These are phyloP conservation scores for Heterobasidion parviporum DNA, from an alignment of 1,284 basidiomycete species.

Conservation along the genomic window DNA sequence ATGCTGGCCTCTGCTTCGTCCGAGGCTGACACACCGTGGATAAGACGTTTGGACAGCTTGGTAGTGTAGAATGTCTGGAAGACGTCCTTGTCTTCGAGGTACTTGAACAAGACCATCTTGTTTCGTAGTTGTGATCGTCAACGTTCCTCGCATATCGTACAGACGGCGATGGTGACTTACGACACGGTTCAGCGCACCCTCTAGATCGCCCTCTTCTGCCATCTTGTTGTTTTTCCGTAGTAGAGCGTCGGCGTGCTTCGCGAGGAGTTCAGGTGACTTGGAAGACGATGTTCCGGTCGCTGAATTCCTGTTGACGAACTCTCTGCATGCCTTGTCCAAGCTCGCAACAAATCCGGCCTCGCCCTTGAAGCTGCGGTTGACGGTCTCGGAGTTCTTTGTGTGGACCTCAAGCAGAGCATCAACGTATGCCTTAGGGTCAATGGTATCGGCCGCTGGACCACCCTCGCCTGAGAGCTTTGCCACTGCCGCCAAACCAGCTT, in stretches of 20 bases:
- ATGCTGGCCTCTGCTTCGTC: constrained; percentile 97
- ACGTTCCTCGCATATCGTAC: neutral
- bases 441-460: constrained; percentile 51
- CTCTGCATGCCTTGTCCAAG: constrained; percentile 93
- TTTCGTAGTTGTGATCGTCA: constrained; percentile 1
- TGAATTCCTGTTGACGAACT: constrained; percentile 93
- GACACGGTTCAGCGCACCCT: constrained; percentile 85
- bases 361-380: constrained; percentile 84
- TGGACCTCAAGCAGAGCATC: constrained; percentile 91
- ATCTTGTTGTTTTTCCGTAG: constrained; percentile 95
- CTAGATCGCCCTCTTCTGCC: constrained; percentile 86
- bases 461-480: constrained; percentile 74
- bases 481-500: constrained; percentile 78
- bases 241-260: constrained; percentile 89
- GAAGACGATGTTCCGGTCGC: constrained; percentile 78
- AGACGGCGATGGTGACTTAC: constrained; percentile 38
- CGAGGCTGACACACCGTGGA: constrained; percentile 88
- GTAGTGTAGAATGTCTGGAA: constrained; percentile 99
- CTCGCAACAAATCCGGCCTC: constrained; percentile 95
- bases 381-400: constrained; percentile 87
- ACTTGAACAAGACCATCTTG: constrained; percentile 98
- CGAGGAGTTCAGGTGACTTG: constrained; percentile 93
- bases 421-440: constrained; percentile 90
- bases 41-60: constrained; percentile 91
- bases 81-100: constrained; percentile 98